A percentile compares a stretch with the other conserved stretches of the same genome.
phyloP scores from a whole-genome alignment of 2,329 filamentous ascomycete genomes.

The Biscogniauxia sp. region DNA sequence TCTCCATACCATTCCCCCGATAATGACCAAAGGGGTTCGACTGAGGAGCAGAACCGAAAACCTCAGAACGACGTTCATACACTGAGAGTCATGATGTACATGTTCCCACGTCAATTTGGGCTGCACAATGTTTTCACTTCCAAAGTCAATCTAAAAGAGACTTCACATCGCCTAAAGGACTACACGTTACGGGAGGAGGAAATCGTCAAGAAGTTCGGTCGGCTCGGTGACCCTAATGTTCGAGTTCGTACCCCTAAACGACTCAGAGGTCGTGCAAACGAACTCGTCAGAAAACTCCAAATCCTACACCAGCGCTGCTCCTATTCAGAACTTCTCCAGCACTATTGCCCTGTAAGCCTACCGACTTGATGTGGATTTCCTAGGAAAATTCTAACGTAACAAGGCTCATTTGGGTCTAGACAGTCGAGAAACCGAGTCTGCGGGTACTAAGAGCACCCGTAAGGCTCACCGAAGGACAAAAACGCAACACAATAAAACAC shows the following conservation, averaged over 20 bases:
- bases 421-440: slow-evolving; percentile 4
- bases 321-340: slow-evolving; percentile 71
- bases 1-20: slow-evolving; percentile 41
- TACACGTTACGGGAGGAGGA: slow-evolving; percentile 85
- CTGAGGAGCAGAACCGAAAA: slow-evolving; percentile 4
- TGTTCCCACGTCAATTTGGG: slow-evolving; percentile 88
- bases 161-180: slow-evolving; percentile 73
- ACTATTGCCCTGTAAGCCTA: slow-evolving; percentile 68
- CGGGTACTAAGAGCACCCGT: slow-evolving; percentile 6
- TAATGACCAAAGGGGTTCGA: slow-evolving; percentile 2
- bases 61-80: slow-evolving; percentile 50
- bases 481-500: slow-evolving; percentile 8
- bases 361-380: background rate
- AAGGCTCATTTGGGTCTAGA: slow-evolving; percentile 18
- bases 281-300: slow-evolving; percentile 67
- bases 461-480: slow-evolving; percentile 15
- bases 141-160: slow-evolving; percentile 60
- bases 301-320: slow-evolving; percentile 71
- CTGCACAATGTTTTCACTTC: slow-evolving; percentile 92
- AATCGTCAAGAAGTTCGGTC: slow-evolving; percentile 49
- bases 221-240: slow-evolving; percentile 22
- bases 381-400: slow-evolving; percentile 13
- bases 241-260: slow-evolving; percentile 56
- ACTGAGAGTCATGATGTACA: slow-evolving; percentile 78
- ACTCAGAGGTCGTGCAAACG: slow-evolving; percentile 59